phyloP scores from a whole-genome alignment of 106 monocot genomes.

The Apostasia ramifera region DNA sequence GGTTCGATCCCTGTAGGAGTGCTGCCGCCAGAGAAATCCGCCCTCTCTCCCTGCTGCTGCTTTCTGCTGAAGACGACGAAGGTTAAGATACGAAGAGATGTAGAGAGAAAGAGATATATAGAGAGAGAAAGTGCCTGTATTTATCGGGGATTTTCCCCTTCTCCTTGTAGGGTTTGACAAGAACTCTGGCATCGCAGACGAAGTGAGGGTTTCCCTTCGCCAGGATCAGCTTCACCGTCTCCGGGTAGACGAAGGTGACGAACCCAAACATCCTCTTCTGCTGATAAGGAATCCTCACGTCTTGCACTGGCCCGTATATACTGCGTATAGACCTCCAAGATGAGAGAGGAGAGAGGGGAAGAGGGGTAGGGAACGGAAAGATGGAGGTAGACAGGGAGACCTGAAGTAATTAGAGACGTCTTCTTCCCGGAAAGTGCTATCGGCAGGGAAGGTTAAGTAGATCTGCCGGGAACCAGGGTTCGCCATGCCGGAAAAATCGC shows the following conservation, averaged over 20 bases:
- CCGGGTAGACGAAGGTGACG: slow-evolving; percentile 88
- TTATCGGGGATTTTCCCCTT: slow-evolving; percentile 97
- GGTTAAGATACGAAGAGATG: background rate
- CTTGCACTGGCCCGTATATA: slow-evolving; percentile 95
- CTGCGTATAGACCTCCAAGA: slow-evolving; percentile 14
- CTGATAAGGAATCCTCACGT: slow-evolving; percentile 90
- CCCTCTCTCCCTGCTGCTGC: slow-evolving; percentile 37
- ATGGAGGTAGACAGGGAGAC: slow-evolving; percentile 10
- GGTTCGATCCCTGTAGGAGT: slow-evolving; percentile 76
- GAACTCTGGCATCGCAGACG: slow-evolving; percentile 85
- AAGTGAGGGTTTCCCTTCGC: slow-evolving; percentile 94
- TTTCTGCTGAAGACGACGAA: slow-evolving; percentile 35
- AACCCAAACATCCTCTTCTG: slow-evolving; percentile 97
- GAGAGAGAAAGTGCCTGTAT: slow-evolving; percentile 32
- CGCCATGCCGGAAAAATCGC: slow-evolving; percentile 42
- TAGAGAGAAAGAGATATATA: slow-evolving; percentile 3
- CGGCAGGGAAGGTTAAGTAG: slow-evolving; percentile 90
- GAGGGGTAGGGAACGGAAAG: background rate
- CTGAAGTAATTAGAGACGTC: slow-evolving; percentile 95
- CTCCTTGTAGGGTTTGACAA: slow-evolving; percentile 97
- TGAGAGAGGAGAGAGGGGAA: background rate
- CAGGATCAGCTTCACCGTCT: slow-evolving; percentile 90
- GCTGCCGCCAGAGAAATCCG: slow-evolving; percentile 62
- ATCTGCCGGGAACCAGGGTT: slow-evolving; percentile 90
- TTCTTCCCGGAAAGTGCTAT: slow-evolving; percentile 90